Base-by-base conservation (phyloP, 805 yeast species). In the Candida broadrunensis region DNA sequence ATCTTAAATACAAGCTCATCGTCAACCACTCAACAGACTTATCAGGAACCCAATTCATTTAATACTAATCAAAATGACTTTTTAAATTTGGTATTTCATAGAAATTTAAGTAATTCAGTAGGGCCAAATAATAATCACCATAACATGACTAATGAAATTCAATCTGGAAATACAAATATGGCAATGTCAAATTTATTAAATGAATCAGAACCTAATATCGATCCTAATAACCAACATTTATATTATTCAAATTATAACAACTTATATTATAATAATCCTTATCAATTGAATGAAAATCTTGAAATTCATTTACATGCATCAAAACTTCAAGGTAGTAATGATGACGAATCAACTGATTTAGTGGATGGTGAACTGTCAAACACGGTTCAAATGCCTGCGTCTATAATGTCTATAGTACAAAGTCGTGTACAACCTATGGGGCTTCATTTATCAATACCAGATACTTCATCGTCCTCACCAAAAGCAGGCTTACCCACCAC, bases 81-180 rank as follows among this genome's bases (percentile, higher is more conserved):
- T 62, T 58, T 78, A 42, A 78, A 75, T 47, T 55, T 77, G 42
- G 66, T 78, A 34, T 78, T 78, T 46, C 83, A 78, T 52, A 68
- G 76, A 41, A 63, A 73, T 46, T 50, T 47, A 14, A 42, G 47
- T 18, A 34, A 41, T 33, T 35, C 39, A 36, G 14, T 37, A 25
- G 17, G 18, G 14, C 7, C 32, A 5, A 29, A n/a, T 29, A 29
- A 15, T 29, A 29, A 29, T 24, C 21, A 33, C 14, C 35, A 8
- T 7, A 32, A 20, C 13, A 32, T 5, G 5, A 8, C 9, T 31
- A 12, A 31, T 12, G 44, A 38, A 17, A 44, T 33, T 5, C 35
- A 35, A 8, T 19, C 37, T 25, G 16, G 37, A 13, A 41, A 38
- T 19, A 44, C 30, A n/a, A 46, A 45, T 27, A 45, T 51, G 46